Percentiles rank a stretch among this genome's conserved stretches.
phyloP scores from a whole-genome alignment of 108 stramenopile genomes.

The Conticribra weissflogii region DNA sequence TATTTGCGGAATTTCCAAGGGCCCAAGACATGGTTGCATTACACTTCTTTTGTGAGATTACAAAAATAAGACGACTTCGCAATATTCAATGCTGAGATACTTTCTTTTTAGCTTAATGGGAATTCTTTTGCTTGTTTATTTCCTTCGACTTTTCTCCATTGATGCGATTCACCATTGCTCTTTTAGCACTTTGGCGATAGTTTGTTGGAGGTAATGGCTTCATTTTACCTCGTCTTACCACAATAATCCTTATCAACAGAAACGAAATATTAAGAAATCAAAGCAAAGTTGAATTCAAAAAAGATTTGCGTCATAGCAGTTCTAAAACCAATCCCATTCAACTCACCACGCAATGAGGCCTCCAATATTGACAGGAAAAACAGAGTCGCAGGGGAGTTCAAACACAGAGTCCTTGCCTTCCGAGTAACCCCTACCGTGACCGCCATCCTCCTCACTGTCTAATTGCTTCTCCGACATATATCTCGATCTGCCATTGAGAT shows the following conservation, averaged over 20 bases:
- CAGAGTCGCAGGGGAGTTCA: slow-evolving; percentile 43
- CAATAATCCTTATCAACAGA: too few species aligned
- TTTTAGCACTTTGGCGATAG: background rate
- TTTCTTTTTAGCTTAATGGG: too few species aligned
- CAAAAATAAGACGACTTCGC: too few species aligned
- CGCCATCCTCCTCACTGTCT: background rate
- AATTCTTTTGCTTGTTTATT: background rate
- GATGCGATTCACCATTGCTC: background rate
- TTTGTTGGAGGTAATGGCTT: background rate
- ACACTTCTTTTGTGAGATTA: slow-evolving; percentile 32
- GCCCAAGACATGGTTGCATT: slow-evolving; percentile 9
- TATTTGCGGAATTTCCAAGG: too few species aligned
- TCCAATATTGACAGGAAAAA: slow-evolving; percentile 70
- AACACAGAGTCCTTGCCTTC: slow-evolving; percentile 43
- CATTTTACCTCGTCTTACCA: background rate
- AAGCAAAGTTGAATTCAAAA: too few species aligned
- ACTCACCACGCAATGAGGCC: slow-evolving; percentile 68
- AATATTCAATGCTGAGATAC: too few species aligned
- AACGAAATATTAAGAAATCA: too few species aligned
- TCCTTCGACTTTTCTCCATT: background rate
- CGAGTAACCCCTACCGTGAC: too few species aligned
- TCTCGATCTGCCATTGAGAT: slow-evolving; percentile 16
- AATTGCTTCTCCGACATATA: background rate
- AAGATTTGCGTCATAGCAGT: too few species aligned
- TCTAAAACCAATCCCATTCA: slow-evolving; percentile 30